Base-by-base conservation (phyloP, 306 rosid species). In the Macrotyloma uniflorum region DNA sequence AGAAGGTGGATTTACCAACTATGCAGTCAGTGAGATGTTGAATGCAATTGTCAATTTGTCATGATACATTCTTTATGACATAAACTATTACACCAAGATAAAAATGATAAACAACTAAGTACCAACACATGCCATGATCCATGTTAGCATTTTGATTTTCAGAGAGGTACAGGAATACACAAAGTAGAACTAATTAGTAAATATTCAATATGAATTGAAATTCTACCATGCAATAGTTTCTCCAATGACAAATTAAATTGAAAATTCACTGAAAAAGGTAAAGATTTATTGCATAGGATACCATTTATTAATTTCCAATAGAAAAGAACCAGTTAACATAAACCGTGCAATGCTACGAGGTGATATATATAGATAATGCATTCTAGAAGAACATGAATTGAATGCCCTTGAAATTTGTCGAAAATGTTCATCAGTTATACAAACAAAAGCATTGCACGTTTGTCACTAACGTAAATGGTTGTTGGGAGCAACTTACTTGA, bases 401-500 rank as follows among this genome's bases (percentile, higher is more conserved):
- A 57, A 23, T 11, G 24, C n/a, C 33, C n/a, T 10, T 23, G n/a
- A 23, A 11, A 55, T 22, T 55, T 55, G 13, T 58, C 24, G n/a
- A 19, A 13, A 16, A 33, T 35, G 18, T 32, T 62, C 46, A 63
- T 33, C 8, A 4, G 35, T 33, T 35, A 33, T 16, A 33, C 24
- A 63, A 63, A 4, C 26, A 16, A 58, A 32, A 63, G 69, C 24
- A 18, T 35, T 77, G 18, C 42, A 32, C 15, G 1, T 47, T 14
- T 23, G 55, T 51, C 64, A 30, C 8, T 45, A 77, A 28, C 58
- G 24, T 10, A 24, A 76, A 50, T 46, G 46, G 15, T 30, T 74
- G 20, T 62, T 18, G 43, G 11, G 54, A 80, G 70, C 58, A 74
- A 80, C 93, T 87, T 88, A 93, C 98, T 83, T 67, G 53, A 91